A percentile compares a stretch with the other conserved stretches of the same genome.
Evolutionary conservation across 495 filamentous ascomycete species (phyloP).

Genomic region (Viridothelium virens): DNA sequence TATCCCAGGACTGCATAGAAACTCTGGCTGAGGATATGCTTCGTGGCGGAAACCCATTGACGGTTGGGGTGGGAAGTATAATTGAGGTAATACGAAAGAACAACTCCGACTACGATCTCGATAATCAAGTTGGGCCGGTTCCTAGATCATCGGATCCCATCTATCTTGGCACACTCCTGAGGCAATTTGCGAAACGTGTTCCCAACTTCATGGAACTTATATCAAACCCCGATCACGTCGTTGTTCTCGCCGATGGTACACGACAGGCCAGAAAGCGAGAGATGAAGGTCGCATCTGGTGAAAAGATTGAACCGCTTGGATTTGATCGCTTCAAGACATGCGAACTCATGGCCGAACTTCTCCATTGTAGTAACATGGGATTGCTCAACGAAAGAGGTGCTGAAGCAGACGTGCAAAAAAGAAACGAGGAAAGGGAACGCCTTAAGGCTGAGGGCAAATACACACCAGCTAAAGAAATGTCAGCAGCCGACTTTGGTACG

Average conservation of each 20-base stretch:
- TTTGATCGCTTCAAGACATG: conserved; percentile 99
- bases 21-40: conserved; percentile 85
- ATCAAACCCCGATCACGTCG: conserved; percentile 53
- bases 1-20: conserved; percentile 78
- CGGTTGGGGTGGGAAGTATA: conserved; percentile 92
- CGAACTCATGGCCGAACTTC: conserved; percentile 93
- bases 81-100: conserved; percentile 99
- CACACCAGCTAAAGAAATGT: conserved; percentile 23
- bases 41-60: conserved; percentile 84
- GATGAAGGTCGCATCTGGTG: conserved; percentile 78
- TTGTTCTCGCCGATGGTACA: conserved; percentile 52
- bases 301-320: conserved; percentile 85
- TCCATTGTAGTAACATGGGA: conserved; percentile 99
- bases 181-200: conserved; percentile 84
- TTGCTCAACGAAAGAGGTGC: conserved; percentile 88
- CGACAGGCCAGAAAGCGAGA: conserved; percentile 54
- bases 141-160: conserved; percentile 85
- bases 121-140: conserved; percentile 69
- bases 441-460: conserved; percentile 62
- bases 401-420: conserved; percentile 71
- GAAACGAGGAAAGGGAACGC: conserved; percentile 74
- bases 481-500: conserved; percentile 38
- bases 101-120: conserved; percentile 97
- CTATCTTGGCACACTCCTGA: conserved; percentile 87
- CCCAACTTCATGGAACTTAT: conserved; percentile 93